Conservation (phyloP, 371 early-diverging fungal species). For the Actinomortierella ambigua region DNA sequence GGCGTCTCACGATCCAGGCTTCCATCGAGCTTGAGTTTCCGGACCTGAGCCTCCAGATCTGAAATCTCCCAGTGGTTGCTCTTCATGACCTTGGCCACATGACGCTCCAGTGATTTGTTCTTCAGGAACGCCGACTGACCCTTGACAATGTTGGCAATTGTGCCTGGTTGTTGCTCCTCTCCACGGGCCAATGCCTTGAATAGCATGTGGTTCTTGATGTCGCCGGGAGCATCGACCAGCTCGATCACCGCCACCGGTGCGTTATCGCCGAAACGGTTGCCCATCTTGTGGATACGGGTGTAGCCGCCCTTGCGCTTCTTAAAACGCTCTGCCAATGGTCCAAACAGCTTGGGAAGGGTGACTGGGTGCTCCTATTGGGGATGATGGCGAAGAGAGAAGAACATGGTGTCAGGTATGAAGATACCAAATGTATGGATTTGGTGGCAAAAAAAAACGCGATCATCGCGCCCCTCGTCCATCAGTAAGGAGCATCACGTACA, state of each 20-base stretch:
- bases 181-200: conserved; percentile 54
- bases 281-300: conserved; percentile 85
- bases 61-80: conserved; percentile 41
- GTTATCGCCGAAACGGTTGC: conserved; percentile 83
- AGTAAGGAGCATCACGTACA: conserved; percentile 44
- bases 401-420: too few relatives aligned
- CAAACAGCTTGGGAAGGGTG: conserved; percentile 85
- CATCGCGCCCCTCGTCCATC: not conserved
- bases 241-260: conserved; percentile 94
- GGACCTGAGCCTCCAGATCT: conserved; percentile 38
- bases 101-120: conserved; percentile 29
- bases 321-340: conserved; percentile 86
- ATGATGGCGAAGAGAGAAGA: not conserved
- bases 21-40: conserved; percentile 18
- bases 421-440: not conserved
- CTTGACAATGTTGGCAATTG: conserved; percentile 34
- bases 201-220: conserved; percentile 58
- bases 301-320: conserved; percentile 85
- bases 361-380: conserved; percentile 60
- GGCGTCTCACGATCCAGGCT: conserved; percentile 6
- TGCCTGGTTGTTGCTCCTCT: conserved; percentile 25
- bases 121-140: conserved; percentile 7
- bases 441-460: not conserved
- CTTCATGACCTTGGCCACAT: conserved; percentile 36
- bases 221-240: conserved; percentile 69